Percentiles rank a stretch among this genome's conserved stretches.
Conservation (phyloP, 2,329 filamentous ascomycete genomes). For the Teratosphaeria gauchensis region DNA sequence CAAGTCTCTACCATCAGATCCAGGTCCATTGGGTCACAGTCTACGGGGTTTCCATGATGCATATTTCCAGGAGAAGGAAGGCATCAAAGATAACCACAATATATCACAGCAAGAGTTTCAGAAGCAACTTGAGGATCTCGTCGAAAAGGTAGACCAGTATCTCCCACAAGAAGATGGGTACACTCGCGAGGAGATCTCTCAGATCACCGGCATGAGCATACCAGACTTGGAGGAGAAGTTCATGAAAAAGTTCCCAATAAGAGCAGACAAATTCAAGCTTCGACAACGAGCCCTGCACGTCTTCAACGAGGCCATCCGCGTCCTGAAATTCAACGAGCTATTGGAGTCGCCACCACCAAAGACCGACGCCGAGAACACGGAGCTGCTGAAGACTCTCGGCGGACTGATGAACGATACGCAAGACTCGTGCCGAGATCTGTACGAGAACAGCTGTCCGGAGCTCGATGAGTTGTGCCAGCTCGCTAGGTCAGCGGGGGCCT, state of each 20-base stretch:
- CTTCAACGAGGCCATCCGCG: constrained; percentile 78
- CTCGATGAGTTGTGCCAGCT: constrained; percentile 82
- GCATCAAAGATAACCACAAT: constrained; percentile 39
- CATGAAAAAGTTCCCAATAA: constrained; percentile 80
- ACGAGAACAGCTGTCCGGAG: constrained; percentile 86
- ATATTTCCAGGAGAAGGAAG: constrained; percentile 54
- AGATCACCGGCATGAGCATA: constrained; percentile 58
- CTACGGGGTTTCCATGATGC: constrained; percentile 79
- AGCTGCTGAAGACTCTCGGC: constrained; percentile 65
- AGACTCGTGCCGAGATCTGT: constrained; percentile 72
- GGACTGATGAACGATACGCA: constrained; percentile 84
- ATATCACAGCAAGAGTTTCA: constrained; percentile 36
- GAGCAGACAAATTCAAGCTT: constrained; percentile 78
- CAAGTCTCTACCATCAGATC: constrained; percentile 61
- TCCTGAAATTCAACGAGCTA: constrained; percentile 70
- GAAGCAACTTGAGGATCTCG: constrained; percentile 62
- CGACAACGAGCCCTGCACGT: constrained; percentile 84
- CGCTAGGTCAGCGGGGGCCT: constrained; percentile 66
- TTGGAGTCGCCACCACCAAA: constrained; percentile 42
- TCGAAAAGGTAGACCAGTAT: constrained; percentile 59
- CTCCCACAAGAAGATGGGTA: constrained; percentile 75
- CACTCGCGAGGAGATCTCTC: constrained; percentile 73
- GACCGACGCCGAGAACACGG: constrained; percentile 46
- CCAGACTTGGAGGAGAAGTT: constrained; percentile 65
- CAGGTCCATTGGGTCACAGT: constrained; percentile 71